Evolutionary conservation across 2,329 filamentous ascomycete species (phyloP), one percentile per base, ranked within the genome.

Genomic region (Mycosphaerella sp.): DNA sequence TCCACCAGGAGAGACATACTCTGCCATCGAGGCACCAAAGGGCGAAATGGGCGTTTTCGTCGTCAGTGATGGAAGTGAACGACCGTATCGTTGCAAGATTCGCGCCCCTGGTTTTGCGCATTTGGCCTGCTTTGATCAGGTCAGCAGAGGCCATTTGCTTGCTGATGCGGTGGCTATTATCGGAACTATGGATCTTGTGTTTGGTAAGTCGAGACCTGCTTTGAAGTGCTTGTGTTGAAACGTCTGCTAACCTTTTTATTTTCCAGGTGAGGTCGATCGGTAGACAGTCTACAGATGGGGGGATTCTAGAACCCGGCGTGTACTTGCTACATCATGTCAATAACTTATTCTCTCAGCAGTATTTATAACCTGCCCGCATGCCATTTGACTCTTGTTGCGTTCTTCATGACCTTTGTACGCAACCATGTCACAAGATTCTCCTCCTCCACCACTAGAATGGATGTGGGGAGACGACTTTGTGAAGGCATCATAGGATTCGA

Each of bases 21-120:
- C 86, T 41, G 91, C 86, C 56, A 98, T 98, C 59, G 93, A 98
- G 78, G 93, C 94, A n/a, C 93, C 93, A 55, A 98, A 98, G 85
- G 93, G 93, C 65, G 93, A 98, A 77, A 98, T 98, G 93, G 93
- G 86, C 70, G 93, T 98, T 40, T 98, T 86, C 70, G 75, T 98
- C 45, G 93, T 98, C 66, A 95, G 87, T 68, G 93, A 98, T 68
- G 93, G 93, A 58, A 93, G 84, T 69, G 93, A 98, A 80, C 80
- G 93, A 67, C 93, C 93, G 41, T 98, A 98, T 77, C 81, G 94
- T 66, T 96, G 93, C 75, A 94, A 96, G 77, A 96, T 98, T 64
- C 84, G 93, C 64, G 91, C 94, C 34, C 93, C 93, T 52, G 93
- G 93, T 56, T 98, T 98, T 67, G 93, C 93, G 58, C 94, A 98